Conservation (phyloP, 2,329 filamentous ascomycete species). For the Furcasterigmium sp. region DNA sequence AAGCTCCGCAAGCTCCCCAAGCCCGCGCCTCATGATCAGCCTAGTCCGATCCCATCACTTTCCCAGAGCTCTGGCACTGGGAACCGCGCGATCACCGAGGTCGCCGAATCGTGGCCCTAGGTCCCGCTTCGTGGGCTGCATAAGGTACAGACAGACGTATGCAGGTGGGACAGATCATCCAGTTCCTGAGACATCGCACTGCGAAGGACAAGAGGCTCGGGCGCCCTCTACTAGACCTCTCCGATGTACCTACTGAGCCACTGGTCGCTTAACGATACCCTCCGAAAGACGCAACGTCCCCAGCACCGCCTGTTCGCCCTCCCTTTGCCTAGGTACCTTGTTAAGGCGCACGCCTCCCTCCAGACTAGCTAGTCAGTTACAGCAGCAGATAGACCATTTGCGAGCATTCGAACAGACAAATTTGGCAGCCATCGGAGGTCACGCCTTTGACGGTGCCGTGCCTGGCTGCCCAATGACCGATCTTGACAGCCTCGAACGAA, state of each 20-base stretch:
- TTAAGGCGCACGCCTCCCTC: too few relatives aligned
- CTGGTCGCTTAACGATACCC: too few relatives aligned
- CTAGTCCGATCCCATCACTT: background rate
- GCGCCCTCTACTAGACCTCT: too few relatives aligned
- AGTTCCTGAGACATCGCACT: too few relatives aligned
- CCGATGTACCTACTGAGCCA: too few relatives aligned
- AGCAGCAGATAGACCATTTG: background rate
- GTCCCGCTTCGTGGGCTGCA: background rate
- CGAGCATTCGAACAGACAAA: background rate
- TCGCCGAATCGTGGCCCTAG: background rate
- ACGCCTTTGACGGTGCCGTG: background rate
- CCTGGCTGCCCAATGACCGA: background rate
- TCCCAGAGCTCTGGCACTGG: background rate
- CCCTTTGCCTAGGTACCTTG: too few relatives aligned
- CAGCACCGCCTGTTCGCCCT: too few relatives aligned
- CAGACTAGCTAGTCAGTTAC: background rate
- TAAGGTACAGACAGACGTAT: too few relatives aligned
- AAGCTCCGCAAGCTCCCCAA: background rate
- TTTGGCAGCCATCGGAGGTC: background rate
- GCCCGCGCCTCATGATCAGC: background rate
- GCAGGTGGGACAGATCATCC: too few relatives aligned
- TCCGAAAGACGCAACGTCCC: too few relatives aligned
- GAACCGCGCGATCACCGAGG: background rate
- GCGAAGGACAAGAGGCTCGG: too few relatives aligned
- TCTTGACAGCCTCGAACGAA: background rate